Evolutionary conservation across 192 early-diverging fungal species (phyloP).

Genomic region (Jimgerdemannia flammicorona): DNA sequence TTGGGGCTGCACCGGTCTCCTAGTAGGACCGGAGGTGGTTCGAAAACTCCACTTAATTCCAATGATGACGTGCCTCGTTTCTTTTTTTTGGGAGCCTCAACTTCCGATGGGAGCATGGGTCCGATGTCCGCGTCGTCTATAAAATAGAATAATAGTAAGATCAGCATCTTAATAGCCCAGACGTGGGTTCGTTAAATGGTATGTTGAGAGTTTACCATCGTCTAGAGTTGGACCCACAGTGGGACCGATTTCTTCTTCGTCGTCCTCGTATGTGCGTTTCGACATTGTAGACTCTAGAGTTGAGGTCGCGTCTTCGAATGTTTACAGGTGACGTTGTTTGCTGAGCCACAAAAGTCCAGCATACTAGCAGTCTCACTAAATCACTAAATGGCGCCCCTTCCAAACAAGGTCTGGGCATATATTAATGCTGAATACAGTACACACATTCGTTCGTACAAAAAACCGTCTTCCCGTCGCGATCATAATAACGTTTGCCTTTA

Average conservation of each 20-base stretch:
- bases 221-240: not conserved
- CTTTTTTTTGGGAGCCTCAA: not conserved
- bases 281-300: not conserved
- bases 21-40: not conserved
- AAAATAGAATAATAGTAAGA: not conserved
- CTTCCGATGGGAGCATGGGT: not conserved
- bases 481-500: too few relatives aligned
- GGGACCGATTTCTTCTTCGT: not conserved
- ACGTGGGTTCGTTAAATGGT: not conserved
- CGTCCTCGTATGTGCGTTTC: not conserved
- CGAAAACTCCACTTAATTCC: not conserved
- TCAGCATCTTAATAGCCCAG: not conserved
- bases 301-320: not conserved
- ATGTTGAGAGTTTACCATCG: not conserved
- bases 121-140: not conserved
- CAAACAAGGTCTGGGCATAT: too few relatives aligned
- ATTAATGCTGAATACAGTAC: too few relatives aligned
- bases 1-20: not conserved
- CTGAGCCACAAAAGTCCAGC: not conserved
- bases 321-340: not conserved
- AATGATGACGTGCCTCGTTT: not conserved
- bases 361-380: too few relatives aligned
- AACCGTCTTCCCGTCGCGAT: too few relatives aligned
- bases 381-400: too few relatives aligned
- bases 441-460: too few relatives aligned